Conservation (phyloP, 768 basidiomycete genomes). For the Tulasnella sp. region DNA sequence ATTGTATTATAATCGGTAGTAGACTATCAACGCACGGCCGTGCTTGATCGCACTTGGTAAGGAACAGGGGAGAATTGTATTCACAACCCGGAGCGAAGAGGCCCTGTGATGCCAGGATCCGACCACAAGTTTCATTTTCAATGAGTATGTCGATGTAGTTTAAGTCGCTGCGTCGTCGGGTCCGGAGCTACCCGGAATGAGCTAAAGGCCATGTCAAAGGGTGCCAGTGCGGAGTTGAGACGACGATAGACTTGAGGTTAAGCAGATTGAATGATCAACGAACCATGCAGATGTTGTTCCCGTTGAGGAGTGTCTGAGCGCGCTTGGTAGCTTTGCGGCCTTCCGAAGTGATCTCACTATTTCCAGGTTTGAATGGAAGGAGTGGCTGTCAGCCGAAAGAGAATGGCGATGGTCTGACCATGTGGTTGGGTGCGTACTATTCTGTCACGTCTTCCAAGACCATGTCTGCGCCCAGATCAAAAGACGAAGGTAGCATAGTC, state of each 20-base stretch:
- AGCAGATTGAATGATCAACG: constrained; percentile 22
- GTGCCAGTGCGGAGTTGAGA: constrained; percentile 6
- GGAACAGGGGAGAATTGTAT: too few species aligned
- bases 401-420: too few species aligned
- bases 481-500: neutral
- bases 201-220: constrained; percentile 25
- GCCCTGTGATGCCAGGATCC: too few species aligned
- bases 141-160: too few species aligned
- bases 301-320: constrained; percentile 81
- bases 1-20: too few species aligned
- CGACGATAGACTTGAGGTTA: constrained; percentile 4
- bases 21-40: too few species aligned
- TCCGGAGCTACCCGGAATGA: constrained; percentile 61
- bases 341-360: constrained; percentile 75
- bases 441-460: constrained; percentile 94
- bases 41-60: too few species aligned
- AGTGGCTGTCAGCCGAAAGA: neutral
- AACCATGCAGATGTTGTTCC: constrained; percentile 96
- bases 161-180: too few species aligned
- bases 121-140: too few species aligned
- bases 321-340: constrained; percentile 69
- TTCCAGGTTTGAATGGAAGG: neutral
- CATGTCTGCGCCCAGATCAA: constrained; percentile 49
- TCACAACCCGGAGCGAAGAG: too few species aligned
- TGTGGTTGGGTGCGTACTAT: constrained; percentile 47